phyloP scores from a whole-genome alignment of 2,329 filamentous ascomycete species.

The Talaromyces sp. region DNA sequence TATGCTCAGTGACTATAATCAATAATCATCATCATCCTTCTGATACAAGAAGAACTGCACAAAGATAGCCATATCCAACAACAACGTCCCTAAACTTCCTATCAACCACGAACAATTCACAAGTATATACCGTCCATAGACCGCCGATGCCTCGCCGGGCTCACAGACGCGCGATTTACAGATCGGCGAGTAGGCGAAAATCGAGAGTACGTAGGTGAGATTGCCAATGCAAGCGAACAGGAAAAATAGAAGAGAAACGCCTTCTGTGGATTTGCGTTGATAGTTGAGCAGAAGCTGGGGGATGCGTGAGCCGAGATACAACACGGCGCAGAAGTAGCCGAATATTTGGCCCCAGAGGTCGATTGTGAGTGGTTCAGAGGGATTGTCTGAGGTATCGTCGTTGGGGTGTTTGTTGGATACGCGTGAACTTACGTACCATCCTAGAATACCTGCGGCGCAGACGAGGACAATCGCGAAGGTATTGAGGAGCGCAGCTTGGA shows the following conservation, averaged over 20 bases:
- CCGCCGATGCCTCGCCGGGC: conserved; percentile 59
- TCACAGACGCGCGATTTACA: conserved; percentile 57
- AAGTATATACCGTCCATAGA: conserved; percentile 79
- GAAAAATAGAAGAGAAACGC: conserved; percentile 91
- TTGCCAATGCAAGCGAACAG: conserved; percentile 95
- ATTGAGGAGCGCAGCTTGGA: conserved; percentile 65
- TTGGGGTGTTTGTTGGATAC: conserved; percentile 23
- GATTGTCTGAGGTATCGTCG: neutral
- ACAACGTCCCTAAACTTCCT: conserved; percentile 80
- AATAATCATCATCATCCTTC: conserved; percentile 27
- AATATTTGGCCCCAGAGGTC: conserved; percentile 81
- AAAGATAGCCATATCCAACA: conserved; percentile 83
- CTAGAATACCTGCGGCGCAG: conserved; percentile 73
- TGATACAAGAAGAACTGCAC: conserved; percentile 86
- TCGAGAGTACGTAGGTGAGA: conserved; percentile 85
- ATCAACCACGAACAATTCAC: conserved; percentile 89
- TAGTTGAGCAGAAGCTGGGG: conserved; percentile 92
- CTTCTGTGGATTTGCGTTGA: conserved; percentile 86
- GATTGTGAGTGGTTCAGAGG: conserved; percentile 53
- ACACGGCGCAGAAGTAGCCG: conserved; percentile 82
- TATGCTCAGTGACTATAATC: neutral
- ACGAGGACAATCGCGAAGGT: conserved; percentile 72
- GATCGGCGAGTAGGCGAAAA: conserved; percentile 80
- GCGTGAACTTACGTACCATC: conserved; percentile 72
- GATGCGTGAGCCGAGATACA: conserved; percentile 85